Evolutionary conservation across 495 filamentous ascomycete genomes (phyloP), one percentile per base, ranked within the genome.

Genomic region (Talaromyces liani): DNA sequence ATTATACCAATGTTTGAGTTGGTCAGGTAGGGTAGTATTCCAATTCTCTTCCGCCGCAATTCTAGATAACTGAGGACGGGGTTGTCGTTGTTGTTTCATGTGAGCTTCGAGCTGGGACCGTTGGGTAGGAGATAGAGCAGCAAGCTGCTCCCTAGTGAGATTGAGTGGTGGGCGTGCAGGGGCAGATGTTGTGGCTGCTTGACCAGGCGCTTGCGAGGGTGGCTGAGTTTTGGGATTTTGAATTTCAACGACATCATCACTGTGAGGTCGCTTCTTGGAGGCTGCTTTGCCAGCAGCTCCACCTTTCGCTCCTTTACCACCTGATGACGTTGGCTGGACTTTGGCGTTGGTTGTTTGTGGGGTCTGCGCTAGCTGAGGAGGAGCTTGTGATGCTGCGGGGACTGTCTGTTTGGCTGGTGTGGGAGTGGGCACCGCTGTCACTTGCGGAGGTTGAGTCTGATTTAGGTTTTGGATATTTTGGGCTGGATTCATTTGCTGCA

Each of bases 191-290:
- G 78, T 67, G 63, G 73, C 68, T 7, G 75, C 22, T 7, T 71
- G 64, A 29, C 22, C 20, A 51, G 33, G 34, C 16, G 73, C 70
- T 54, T 76, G 72, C 27, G 65, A 51, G 24, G 58, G 61, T 39
- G 68, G 67, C 51, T 79, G 78, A 60, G 36, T 47, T 65, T 74
- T 75, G 69, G 83, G 77, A 60, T 80, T 80, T 27, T 78, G 78
- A 25, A 79, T 74, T 64, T 90, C 88, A 16, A 78, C 71, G 7
- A 80, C 69, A 68, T 92, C 89, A 63, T 92, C 90, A 47, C 79
- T 80, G 62, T 75, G 82, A 7, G 83, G 69, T 60, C 87, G 83
- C 72, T 90, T 91, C 66, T 78, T 80, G 33, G 70, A 39, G 76
- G 68, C 33, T 67, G 72, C 67, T 71, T 82, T 74, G 8, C 64